Evolutionary conservation across 2,329 filamentous ascomycete genomes (phyloP).

Genomic region (Botrytis galanthina): DNA sequence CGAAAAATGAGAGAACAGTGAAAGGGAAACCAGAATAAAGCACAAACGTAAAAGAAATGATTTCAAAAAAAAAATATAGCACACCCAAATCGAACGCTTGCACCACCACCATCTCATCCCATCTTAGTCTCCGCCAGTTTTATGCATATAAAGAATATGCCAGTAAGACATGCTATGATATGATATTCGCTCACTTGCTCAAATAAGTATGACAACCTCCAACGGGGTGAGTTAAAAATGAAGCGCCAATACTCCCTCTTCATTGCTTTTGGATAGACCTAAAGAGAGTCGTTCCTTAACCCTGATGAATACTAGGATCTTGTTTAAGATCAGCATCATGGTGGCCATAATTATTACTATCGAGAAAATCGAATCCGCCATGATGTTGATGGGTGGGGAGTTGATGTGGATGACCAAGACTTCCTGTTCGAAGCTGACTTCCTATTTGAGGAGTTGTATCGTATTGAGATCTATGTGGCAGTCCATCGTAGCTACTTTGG

Average conservation of each 20-base stretch:
- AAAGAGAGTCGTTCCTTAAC: not conserved
- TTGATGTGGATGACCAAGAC: slow-evolving; percentile 28
- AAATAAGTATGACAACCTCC: not conserved
- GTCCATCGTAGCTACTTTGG: slow-evolving; percentile 5
- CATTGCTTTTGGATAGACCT: not conserved
- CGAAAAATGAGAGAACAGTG: not conserved
- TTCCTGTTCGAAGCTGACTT: slow-evolving; percentile 26
- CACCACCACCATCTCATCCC: not conserved
- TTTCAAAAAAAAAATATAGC: not conserved
- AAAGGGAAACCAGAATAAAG: not conserved
- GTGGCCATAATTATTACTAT: not conserved
- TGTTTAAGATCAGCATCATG: slow-evolving; percentile 11
- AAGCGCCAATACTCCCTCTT: not conserved
- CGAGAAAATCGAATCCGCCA: not conserved
- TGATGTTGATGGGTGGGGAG: slow-evolving; percentile 12
- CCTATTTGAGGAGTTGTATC: slow-evolving; percentile 18
- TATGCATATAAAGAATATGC: not conserved
- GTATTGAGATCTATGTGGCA: slow-evolving; percentile 12
- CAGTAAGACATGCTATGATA: not conserved
- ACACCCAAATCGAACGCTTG: not conserved
- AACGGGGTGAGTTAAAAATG: not conserved
- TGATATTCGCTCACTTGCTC: not conserved
- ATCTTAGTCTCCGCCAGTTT: not conserved
- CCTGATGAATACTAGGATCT: slow-evolving; percentile 6
- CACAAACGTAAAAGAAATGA: not conserved